Conservation (phyloP, 352 stramenopile genomes). For the Thraustochytrium striatum region DNA sequence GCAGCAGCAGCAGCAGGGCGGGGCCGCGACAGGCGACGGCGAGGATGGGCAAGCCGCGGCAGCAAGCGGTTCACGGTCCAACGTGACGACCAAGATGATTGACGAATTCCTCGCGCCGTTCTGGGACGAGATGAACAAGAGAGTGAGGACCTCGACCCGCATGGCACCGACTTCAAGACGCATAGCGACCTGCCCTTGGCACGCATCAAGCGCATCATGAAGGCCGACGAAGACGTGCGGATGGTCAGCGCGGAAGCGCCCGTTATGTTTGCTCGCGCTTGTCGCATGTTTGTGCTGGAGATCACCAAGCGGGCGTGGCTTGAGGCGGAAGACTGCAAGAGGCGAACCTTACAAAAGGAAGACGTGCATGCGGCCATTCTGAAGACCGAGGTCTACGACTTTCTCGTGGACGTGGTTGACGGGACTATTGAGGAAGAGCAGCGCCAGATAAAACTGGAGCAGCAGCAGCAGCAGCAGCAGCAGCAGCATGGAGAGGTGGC, state of each 20-base stretch:
- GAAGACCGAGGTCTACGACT: constrained; percentile 98
- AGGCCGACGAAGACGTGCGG: constrained; percentile 92
- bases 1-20: neutral
- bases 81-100: neutral
- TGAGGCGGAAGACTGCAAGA: constrained; percentile 75
- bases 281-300: constrained; percentile 99
- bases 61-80: neutral
- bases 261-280: constrained; percentile 97
- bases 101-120: neutral
- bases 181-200: constrained; percentile 97
- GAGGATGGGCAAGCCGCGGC: neutral
- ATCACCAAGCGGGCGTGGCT: constrained; percentile 85
- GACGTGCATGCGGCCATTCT: constrained; percentile 95
- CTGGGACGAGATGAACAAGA: constrained; percentile 8
- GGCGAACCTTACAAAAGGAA: constrained; percentile 88
- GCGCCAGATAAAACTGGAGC: neutral
- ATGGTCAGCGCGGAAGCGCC: constrained; percentile 98
- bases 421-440: constrained; percentile 7
- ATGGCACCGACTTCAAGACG: constrained; percentile 93
- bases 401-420: constrained; percentile 85
- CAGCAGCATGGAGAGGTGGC: no score
- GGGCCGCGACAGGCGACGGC: neutral
- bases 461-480: constrained; percentile 1
- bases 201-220: constrained; percentile 99
- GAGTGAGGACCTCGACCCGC: neutral